Conservation (phyloP, 2,329 filamentous ascomycete species). For the Phoma sp. region DNA sequence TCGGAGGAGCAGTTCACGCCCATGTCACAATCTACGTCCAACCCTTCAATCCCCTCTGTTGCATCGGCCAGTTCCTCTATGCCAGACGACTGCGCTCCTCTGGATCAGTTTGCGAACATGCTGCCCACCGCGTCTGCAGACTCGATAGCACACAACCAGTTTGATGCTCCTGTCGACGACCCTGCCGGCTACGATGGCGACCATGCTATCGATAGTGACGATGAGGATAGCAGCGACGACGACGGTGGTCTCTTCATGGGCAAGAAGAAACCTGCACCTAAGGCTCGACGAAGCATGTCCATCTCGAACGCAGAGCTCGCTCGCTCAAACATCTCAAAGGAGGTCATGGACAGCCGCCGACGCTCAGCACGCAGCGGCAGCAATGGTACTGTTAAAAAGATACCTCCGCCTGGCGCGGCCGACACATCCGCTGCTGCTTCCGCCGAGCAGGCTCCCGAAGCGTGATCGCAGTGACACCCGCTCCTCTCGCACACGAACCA, state of each 20-base stretch:
- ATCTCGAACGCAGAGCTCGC: constrained; percentile 48
- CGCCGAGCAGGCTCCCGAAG: constrained; percentile 7
- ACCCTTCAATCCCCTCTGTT: constrained; percentile 59
- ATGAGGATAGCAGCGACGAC: constrained; percentile 49
- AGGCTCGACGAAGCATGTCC: constrained; percentile 45
- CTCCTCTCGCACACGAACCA: not conserved
- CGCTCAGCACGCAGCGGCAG: constrained; percentile 56
- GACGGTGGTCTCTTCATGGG: constrained; percentile 50
- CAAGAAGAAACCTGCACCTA: constrained; percentile 43
- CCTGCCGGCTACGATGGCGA: constrained; percentile 50
- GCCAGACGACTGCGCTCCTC: constrained; percentile 40
- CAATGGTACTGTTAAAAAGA: constrained; percentile 59
- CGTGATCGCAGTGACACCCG: not conserved
- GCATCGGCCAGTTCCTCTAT: constrained; percentile 57
- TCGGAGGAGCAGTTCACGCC: constrained; percentile 57
- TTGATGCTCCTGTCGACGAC: constrained; percentile 36
- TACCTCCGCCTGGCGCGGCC: constrained; percentile 37
- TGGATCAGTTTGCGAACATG: constrained; percentile 28
- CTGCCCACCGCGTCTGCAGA: constrained; percentile 41
- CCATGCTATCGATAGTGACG: constrained; percentile 51
- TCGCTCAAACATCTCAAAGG: constrained; percentile 34
- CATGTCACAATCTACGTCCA: constrained; percentile 58
- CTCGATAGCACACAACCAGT: constrained; percentile 44
- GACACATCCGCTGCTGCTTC: not conserved
- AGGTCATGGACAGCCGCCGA: constrained; percentile 37